Percentiles rank a stretch among this genome's conserved stretches.
phyloP scores from a whole-genome alignment of 352 stramenopile species.

The Phytophthora multivora region DNA sequence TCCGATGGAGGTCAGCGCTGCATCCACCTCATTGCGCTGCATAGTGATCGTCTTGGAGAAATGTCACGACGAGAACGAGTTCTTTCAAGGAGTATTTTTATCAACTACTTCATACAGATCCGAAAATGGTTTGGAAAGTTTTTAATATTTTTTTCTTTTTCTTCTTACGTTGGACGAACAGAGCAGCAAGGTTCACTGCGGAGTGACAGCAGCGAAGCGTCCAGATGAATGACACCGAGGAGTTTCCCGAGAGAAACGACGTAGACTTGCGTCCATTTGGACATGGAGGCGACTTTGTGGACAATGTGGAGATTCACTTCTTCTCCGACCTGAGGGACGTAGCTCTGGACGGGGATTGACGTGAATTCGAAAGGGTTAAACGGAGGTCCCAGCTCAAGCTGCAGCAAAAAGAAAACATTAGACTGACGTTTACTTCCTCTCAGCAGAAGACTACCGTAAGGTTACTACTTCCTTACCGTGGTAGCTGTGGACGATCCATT shows the following conservation, averaged over 20 bases:
- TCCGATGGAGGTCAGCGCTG: conserved; percentile 59
- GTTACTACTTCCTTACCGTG: conserved; percentile 37
- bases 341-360: conserved; percentile 77
- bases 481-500: conserved; percentile 51
- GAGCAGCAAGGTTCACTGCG: conserved; percentile 3
- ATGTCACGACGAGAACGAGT: neutral
- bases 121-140: conserved; percentile 21
- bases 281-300: conserved; percentile 82
- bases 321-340: conserved; percentile 72
- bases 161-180: conserved; percentile 7
- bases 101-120: conserved; percentile 10
- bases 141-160: neutral
- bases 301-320: conserved; percentile 76
- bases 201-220: conserved; percentile 46
- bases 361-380: conserved; percentile 70
- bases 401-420: too few relatives aligned
- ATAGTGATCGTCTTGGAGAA: conserved; percentile 33
- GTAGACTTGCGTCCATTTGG: conserved; percentile 86
- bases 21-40: conserved; percentile 87
- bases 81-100: conserved; percentile 32
- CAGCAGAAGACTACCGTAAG: too few relatives aligned
- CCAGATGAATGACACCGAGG: conserved; percentile 71
- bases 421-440: too few relatives aligned
- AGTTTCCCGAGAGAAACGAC: conserved; percentile 75
- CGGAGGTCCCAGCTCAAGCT: conserved; percentile 77